Evolutionary conservation across 208 protist genomes (phyloP).

Genomic region (Trypanosoma vivax): DNA sequence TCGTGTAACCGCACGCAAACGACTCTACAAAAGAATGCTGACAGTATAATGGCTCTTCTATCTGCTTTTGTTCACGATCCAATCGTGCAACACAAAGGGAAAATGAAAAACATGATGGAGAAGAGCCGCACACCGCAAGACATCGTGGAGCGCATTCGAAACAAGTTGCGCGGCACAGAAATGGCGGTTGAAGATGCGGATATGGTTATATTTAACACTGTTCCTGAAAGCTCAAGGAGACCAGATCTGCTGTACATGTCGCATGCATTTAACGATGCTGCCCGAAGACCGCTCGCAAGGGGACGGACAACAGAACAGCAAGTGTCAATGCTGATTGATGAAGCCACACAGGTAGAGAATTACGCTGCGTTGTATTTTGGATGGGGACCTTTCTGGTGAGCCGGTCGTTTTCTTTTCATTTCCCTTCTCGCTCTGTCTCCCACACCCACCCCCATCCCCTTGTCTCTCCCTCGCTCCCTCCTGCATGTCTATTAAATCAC

Average conservation of each 20-base stretch:
- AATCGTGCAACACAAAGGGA: conserved; percentile 94
- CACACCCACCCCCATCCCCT: not conserved
- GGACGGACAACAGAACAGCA: conserved; percentile 62
- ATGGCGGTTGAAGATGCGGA: conserved; percentile 78
- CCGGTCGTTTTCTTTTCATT: not conserved
- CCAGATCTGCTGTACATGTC: conserved; percentile 88
- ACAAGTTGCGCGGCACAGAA: conserved; percentile 98
- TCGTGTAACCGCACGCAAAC: conserved; percentile 96
- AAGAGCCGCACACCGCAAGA: conserved; percentile 81
- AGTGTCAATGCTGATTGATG: conserved; percentile 84
- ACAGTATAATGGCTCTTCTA: conserved; percentile 98
- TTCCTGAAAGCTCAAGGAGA: conserved; percentile 58
- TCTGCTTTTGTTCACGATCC: conserved; percentile 99
- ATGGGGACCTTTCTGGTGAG: conserved; percentile 88
- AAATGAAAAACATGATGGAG: conserved; percentile 97
- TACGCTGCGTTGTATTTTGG: conserved; percentile 88
- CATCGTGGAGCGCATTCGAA: conserved; percentile 95
- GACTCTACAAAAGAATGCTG: conserved; percentile 96
- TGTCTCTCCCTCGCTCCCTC: too few species aligned
- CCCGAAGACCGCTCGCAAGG: conserved; percentile 33
- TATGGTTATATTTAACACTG: conserved; percentile 76
- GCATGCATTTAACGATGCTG: conserved; percentile 79
- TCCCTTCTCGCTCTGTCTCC: not conserved
- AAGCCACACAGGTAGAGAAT: conserved; percentile 84
- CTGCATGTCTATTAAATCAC: too few species aligned